A percentile compares a stretch with the other conserved stretches of the same genome.
Evolutionary conservation across 176 grass and related monocot species (phyloP).

Genomic region (Dendrocalamus sinicus): DNA sequence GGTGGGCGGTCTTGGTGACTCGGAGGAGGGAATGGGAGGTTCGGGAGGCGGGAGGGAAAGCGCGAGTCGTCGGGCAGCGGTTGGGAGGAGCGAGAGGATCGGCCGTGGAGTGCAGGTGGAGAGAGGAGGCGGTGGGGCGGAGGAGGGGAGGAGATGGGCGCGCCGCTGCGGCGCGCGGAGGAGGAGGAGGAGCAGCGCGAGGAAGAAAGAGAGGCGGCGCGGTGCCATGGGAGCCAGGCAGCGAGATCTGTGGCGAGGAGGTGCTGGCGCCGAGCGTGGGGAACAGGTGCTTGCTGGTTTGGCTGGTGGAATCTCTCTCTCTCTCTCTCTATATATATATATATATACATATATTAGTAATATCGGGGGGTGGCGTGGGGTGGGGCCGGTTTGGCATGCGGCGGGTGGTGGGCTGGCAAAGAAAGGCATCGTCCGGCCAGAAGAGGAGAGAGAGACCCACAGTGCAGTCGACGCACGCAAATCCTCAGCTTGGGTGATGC

Average conservation of each 20-base stretch:
- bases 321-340: too few relatives aligned
- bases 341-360: too few relatives aligned
- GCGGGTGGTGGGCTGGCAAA: too few relatives aligned
- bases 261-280: not conserved
- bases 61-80: not conserved
- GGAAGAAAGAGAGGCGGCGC: not conserved
- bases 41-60: not conserved
- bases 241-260: conserved; percentile 32
- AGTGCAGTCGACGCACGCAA: too few relatives aligned
- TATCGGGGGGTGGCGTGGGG: too few relatives aligned
- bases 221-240: conserved; percentile 12
- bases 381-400: too few relatives aligned
- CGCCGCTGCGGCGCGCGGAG: not conserved
- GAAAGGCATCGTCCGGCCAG: too few relatives aligned
- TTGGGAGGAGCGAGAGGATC: not conserved
- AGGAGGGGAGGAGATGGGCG: conserved; percentile 21
- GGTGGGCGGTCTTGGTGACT: conserved; percentile 3
- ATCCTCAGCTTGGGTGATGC: too few relatives aligned
- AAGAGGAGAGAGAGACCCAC: too few relatives aligned
- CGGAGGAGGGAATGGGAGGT: not conserved
- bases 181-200: not conserved
- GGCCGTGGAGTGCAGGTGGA: not conserved
- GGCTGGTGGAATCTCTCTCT: not conserved
- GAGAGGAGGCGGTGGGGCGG: not conserved
- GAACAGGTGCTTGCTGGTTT: not conserved